Evolutionary conservation across 2,329 filamentous ascomycete genomes (phyloP).

Genomic region (Ascochyta pisi): DNA sequence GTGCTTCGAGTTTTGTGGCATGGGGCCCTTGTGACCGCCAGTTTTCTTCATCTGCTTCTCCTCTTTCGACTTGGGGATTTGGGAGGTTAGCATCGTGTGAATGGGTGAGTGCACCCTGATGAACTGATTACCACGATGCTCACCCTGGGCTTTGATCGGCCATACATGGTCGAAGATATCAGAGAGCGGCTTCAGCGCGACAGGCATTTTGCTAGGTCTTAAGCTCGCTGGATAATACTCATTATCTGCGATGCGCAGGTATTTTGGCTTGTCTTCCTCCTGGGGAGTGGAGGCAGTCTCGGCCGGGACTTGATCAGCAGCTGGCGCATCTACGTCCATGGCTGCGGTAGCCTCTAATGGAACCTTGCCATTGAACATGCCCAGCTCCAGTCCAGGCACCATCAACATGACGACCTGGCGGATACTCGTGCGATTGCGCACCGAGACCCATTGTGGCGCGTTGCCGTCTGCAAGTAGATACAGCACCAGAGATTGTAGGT

Average conservation of each 20-base stretch:
- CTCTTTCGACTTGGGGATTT: conserved; percentile 72
- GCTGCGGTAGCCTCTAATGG: conserved; percentile 22
- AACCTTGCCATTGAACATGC: conserved; percentile 76
- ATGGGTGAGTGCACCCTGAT: conserved; percentile 85
- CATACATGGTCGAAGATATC: conserved; percentile 88
- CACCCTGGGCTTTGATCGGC: conserved; percentile 87
- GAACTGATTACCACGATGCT: conserved; percentile 69
- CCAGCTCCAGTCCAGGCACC: conserved; percentile 88
- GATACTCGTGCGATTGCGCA: conserved; percentile 63
- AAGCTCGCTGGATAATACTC: conserved; percentile 58
- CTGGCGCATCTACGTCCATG: background rate
- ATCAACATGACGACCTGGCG: conserved; percentile 85
- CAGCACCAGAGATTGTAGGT: conserved; percentile 64
- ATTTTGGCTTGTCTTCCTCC: conserved; percentile 28
- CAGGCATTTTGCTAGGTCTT: conserved; percentile 50
- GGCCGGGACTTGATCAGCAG: conserved; percentile 12
- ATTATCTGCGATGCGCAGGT: conserved; percentile 52
- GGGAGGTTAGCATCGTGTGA: conserved; percentile 79
- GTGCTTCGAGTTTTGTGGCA: conserved; percentile 67
- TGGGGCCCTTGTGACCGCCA: conserved; percentile 54
- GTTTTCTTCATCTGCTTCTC: conserved; percentile 65
- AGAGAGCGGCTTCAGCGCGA: conserved; percentile 66
- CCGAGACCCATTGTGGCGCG: conserved; percentile 68
- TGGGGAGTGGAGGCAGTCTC: conserved; percentile 12
- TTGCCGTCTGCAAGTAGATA: conserved; percentile 67